Evolutionary conservation across 257 asterid genomes (phyloP), one percentile per base, ranked within the genome.

Genomic region (Leptodermis oblonga): DNA sequence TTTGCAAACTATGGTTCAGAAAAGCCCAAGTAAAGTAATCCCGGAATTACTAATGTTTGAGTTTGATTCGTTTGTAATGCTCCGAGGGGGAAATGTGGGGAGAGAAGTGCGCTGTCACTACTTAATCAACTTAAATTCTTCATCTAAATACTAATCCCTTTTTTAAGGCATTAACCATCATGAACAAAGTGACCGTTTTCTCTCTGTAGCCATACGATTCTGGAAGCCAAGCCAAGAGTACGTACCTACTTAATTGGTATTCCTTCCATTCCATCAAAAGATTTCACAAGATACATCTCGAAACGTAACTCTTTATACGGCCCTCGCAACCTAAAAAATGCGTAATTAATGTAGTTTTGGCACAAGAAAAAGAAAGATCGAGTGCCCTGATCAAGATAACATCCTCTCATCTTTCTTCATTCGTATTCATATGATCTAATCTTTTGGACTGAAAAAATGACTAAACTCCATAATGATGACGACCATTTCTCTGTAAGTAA

Each of bases 21-120:
- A 39, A 52, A 30, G 2, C 15, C 20, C 58, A 60, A 31, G 8
- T 28, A 13, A 14, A 30, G 17, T 55, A 43, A 43, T 43, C 49
- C 49, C 45, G 9, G 60, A 9, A 5, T 17, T 48, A 14, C 7
- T 48, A 48, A 45, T 15, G n/a, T 4, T 17, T 1, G 4, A 15
- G 54, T 48, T 17, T 48, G 5, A 18, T 49, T 49, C n/a, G n/a
- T n/a, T n/a, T n/a, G n/a, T n/a, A n/a, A n/a, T n/a, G n/a, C n/a
- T n/a, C n/a, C n/a, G n/a, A n/a, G n/a, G n/a, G n/a, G n/a, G n/a
- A n/a, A n/a, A n/a, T n/a, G n/a, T n/a, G 39, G 39, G 2, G 63
- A 4, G 46, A 37, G 72, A 45, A 71, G 46, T 80, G 64, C 70
- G 77, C 12, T 76, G 78, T 70, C 76, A 71, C 83, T 76, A 62